Evolutionary conservation across 2,329 filamentous ascomycete genomes (phyloP).

Genomic region (Sporothrix humicola): DNA sequence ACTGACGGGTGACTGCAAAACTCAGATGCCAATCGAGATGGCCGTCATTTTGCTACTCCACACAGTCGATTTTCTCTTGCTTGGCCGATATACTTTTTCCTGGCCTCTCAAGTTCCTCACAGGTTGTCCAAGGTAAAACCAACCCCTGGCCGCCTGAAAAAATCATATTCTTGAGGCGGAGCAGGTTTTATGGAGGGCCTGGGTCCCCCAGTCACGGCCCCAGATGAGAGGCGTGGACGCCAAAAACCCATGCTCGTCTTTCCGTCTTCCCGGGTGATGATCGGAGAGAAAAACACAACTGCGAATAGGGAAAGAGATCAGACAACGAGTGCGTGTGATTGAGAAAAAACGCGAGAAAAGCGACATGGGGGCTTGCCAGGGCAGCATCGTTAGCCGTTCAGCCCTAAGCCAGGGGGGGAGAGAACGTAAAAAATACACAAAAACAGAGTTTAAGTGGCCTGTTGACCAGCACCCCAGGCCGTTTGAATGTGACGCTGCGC

Average conservation of each 20-base stretch:
- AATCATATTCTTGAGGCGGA: conserved; percentile 8
- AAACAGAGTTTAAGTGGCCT: background rate
- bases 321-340: background rate
- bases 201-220: conserved; percentile 11
- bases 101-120: background rate
- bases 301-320: conserved; percentile 14
- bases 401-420: conserved; percentile 27
- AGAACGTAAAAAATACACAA: background rate
- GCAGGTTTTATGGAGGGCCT: conserved; percentile 16
- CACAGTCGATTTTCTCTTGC: background rate
- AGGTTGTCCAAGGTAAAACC: conserved; percentile 14
- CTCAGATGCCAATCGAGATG: conserved; percentile 21
- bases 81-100: background rate
- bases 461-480: conserved; percentile 1
- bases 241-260: conserved; percentile 8
- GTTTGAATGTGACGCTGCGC: background rate
- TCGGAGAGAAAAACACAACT: background rate
- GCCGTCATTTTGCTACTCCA: background rate
- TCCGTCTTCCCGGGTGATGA: conserved; percentile 23
- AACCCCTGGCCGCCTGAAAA: conserved; percentile 21
- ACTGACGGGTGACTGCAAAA: background rate
- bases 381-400: conserved; percentile 1
- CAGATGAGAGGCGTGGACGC: background rate
- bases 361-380: background rate
- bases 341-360: background rate